Evolutionary conservation across 2,329 filamentous ascomycete species (phyloP).

Genomic region (Dactylellina haptotyla): DNA sequence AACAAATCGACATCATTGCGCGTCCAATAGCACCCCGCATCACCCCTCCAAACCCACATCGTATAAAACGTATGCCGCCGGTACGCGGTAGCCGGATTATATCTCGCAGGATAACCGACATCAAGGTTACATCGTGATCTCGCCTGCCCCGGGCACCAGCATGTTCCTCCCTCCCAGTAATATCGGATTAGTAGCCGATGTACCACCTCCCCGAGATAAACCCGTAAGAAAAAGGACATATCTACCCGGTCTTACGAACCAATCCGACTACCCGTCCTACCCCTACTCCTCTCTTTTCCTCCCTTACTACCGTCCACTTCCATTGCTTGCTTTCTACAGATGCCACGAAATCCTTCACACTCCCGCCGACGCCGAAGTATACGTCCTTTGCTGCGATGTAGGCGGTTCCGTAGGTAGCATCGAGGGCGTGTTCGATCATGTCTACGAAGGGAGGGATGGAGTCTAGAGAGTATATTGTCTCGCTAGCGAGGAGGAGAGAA

Average conservation of each 20-base stretch:
- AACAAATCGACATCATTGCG: no score
- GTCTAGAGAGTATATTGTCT: conserved; percentile 84
- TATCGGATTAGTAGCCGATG: no score
- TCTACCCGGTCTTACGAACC: conserved; percentile 38
- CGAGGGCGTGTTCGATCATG: conserved; percentile 71
- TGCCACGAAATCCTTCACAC: conserved; percentile 77
- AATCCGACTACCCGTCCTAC: conserved; percentile 55
- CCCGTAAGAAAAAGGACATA: no score
- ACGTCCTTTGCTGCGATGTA: conserved; percentile 80
- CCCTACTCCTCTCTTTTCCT: conserved; percentile 53
- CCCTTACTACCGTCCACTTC: conserved; percentile 34
- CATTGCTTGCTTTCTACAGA: conserved; percentile 35
- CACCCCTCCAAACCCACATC: background rate
- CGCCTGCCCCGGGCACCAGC: no score
- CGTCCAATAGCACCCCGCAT: background rate
- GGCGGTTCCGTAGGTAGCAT: conserved; percentile 69
- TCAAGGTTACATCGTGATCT: no score
- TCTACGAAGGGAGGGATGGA: conserved; percentile 75
- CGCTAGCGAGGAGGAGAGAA: conserved; percentile 73
- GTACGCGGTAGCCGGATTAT: background rate
- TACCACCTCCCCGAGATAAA: no score
- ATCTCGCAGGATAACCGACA: no score
- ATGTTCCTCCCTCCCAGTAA: no score
- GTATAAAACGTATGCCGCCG: background rate
- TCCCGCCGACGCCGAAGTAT: conserved; percentile 86